A percentile compares a stretch with the other conserved stretches of the same genome.
Evolutionary conservation across 2,329 filamentous ascomycete genomes (phyloP).

Genomic region (Daldinia sp.): DNA sequence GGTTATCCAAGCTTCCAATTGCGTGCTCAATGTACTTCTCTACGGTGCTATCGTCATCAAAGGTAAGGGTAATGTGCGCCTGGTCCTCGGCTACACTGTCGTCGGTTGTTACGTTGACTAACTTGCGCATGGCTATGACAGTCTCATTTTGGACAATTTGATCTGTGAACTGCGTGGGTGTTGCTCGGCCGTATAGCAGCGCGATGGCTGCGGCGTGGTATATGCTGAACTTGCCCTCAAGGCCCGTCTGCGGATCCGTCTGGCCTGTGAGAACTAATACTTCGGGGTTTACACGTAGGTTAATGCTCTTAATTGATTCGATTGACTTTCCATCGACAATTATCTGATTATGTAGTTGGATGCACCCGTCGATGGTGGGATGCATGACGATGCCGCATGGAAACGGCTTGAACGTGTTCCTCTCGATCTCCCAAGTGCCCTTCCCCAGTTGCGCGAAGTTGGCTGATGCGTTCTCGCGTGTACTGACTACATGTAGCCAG

Average conservation of each 20-base stretch:
- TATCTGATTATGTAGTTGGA: slow-evolving; percentile 59
- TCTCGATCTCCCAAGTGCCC: slow-evolving; percentile 61
- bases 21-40: slow-evolving; percentile 63
- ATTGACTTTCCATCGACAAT: slow-evolving; percentile 48
- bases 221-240: slow-evolving; percentile 67
- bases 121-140: slow-evolving; percentile 59
- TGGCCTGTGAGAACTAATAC: slow-evolving; percentile 67
- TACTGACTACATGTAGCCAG: slow-evolving; percentile 65
- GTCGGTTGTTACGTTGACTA: slow-evolving; percentile 59
- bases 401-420: slow-evolving; percentile 68
- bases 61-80: slow-evolving; percentile 49
- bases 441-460: slow-evolving; percentile 53
- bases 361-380: slow-evolving; percentile 65
- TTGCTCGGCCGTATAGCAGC: slow-evolving; percentile 63
- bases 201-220: slow-evolving; percentile 66
- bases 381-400: slow-evolving; percentile 70
- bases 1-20: slow-evolving; percentile 62
- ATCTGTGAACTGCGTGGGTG: slow-evolving; percentile 64
- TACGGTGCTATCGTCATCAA: slow-evolving; percentile 54
- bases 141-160: slow-evolving; percentile 57
- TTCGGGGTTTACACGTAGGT: slow-evolving; percentile 62
- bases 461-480: slow-evolving; percentile 54
- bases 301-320: slow-evolving; percentile 55
- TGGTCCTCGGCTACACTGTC: slow-evolving; percentile 57
- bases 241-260: slow-evolving; percentile 60